These are phyloP conservation scores for Omphalotus guepiniiformis DNA, from an alignment of 768 basidiomycete species.

Conservation along the genomic window DNA sequence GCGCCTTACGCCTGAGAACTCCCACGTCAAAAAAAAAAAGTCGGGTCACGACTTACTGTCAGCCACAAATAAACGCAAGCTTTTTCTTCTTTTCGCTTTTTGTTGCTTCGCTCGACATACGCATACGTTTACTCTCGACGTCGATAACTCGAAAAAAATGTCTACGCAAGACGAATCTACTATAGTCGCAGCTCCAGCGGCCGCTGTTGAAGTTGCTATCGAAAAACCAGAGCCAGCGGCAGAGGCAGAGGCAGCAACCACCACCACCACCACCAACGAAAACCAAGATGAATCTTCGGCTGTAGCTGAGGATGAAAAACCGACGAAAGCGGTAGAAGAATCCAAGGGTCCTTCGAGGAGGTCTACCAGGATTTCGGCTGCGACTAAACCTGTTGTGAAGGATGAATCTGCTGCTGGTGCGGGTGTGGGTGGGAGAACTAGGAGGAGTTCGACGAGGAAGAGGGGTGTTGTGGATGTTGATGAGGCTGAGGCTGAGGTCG, in stretches of 20 bases:
- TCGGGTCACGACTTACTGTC: no score
- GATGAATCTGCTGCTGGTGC: background rate
- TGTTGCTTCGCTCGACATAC: no score
- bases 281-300: no score
- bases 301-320: background rate
- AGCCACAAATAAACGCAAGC: background rate
- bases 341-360: slow-evolving; percentile 7
- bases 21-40: no score
- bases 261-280: no score
- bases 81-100: background rate
- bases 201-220: background rate
- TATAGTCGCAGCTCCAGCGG: background rate
- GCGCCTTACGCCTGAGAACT: no score
- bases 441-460: slow-evolving; percentile 5
- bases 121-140: background rate
- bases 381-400: slow-evolving; percentile 4
- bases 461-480: background rate
- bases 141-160: background rate
- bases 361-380: slow-evolving; percentile 7
- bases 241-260: no score
- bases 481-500: background rate
- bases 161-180: no score
- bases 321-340: background rate
- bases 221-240: no score
- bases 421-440: background rate